Evolutionary conservation across 2,329 filamentous ascomycete species (phyloP).

Genomic region (Diaporthe citriasiana): DNA sequence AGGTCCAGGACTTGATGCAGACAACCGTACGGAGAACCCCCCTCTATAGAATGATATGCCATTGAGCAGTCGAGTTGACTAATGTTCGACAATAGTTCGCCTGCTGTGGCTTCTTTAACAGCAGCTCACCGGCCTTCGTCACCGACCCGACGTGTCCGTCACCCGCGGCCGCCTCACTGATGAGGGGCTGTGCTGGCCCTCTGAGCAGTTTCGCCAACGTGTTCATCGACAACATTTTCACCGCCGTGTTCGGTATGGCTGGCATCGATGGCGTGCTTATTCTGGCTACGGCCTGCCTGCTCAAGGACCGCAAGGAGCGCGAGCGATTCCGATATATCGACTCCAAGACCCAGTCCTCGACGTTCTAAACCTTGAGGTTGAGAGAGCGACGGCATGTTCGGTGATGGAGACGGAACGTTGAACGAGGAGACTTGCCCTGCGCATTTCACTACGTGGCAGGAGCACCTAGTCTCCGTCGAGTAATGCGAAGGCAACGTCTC

Average conservation of each 20-base stretch:
- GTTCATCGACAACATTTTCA: conserved; percentile 83
- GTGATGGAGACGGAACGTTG: background rate
- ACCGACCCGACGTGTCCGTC: conserved; percentile 77
- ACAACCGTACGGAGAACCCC: conserved; percentile 66
- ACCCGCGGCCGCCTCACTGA: conserved; percentile 77
- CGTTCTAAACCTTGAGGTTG: conserved; percentile 56
- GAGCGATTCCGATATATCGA: conserved; percentile 85
- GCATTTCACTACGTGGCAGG: background rate
- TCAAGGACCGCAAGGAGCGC: conserved; percentile 85
- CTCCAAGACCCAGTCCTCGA: conserved; percentile 75
- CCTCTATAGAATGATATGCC: background rate
- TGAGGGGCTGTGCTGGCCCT: conserved; percentile 77
- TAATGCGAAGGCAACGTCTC: conserved; percentile 18
- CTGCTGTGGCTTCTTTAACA: conserved; percentile 86
- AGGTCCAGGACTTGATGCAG: conserved; percentile 78
- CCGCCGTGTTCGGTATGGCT: conserved; percentile 83
- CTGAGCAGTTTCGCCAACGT: conserved; percentile 78
- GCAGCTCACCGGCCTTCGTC: conserved; percentile 79
- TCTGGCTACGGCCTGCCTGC: conserved; percentile 79
- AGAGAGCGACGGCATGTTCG: background rate
- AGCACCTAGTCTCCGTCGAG: background rate
- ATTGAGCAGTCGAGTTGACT: background rate
- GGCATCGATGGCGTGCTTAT: conserved; percentile 78
- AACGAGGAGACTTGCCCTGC: background rate
- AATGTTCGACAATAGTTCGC: conserved; percentile 69